phyloP scores from a whole-genome alignment of 805 yeast genomes.

The Metschnikowia hibisci region DNA sequence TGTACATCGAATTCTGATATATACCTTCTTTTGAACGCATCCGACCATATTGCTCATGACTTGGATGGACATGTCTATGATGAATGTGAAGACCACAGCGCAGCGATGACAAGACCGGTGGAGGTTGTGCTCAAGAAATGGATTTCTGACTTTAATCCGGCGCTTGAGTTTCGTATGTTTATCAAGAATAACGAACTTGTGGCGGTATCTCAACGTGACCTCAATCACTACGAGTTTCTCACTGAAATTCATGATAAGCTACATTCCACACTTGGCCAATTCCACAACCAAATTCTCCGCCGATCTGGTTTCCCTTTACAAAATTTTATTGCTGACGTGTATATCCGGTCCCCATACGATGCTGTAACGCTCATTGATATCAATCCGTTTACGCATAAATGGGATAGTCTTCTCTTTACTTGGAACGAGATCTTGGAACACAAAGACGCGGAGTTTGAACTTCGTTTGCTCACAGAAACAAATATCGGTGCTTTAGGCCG shows the following conservation, averaged over 20 bases:
- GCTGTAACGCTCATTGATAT: slow-evolving; percentile 73
- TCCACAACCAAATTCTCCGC: slow-evolving; percentile 46
- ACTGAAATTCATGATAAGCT: slow-evolving; percentile 48
- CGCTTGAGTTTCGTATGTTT: slow-evolving; percentile 87
- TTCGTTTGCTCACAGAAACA: slow-evolving; percentile 65
- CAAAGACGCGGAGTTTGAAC: slow-evolving; percentile 39
- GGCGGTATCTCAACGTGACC: slow-evolving; percentile 82
- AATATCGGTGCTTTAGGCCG: slow-evolving; percentile 73
- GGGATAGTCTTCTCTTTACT: slow-evolving; percentile 74
- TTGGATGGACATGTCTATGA: slow-evolving; percentile 62
- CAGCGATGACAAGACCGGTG: slow-evolving; percentile 29
- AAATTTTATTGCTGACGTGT: slow-evolving; percentile 71
- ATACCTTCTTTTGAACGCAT: slow-evolving; percentile 76
- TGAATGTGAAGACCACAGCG: slow-evolving; percentile 28
- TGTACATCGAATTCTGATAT: slow-evolving; percentile 72
- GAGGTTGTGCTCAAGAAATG: slow-evolving; percentile 81
- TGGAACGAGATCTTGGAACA: slow-evolving; percentile 70
- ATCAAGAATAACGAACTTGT: slow-evolving; percentile 59
- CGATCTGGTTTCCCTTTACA: slow-evolving; percentile 21
- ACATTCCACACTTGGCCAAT: slow-evolving; percentile 44
- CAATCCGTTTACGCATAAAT: slow-evolving; percentile 75
- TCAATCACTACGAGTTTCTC: slow-evolving; percentile 75
- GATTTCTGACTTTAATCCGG: slow-evolving; percentile 72
- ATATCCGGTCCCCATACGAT: slow-evolving; percentile 70
- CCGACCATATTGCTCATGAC: slow-evolving; percentile 86